Base-by-base conservation (phyloP, 768 basidiomycete species). In the Boletus eberwhitei region DNA sequence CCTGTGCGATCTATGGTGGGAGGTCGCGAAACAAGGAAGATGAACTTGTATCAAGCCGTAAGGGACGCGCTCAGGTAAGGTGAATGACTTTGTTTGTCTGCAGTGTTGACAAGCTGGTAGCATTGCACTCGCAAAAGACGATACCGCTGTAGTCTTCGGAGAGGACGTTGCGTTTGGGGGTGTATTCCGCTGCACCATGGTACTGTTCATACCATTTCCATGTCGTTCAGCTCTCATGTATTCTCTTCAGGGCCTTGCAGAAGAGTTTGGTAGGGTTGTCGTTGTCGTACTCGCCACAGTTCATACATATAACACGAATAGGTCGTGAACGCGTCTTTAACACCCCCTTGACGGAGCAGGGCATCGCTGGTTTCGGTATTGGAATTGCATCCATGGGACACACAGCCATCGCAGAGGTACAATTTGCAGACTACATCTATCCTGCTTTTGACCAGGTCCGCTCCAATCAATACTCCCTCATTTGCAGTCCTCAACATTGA, bases 31-130 rank as follows among this genome's bases (percentile, higher is more conserved):
- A 95, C 92, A 21, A 83, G 92, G 60, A 93, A 94, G 75, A 96
- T 96, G 93, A 98, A 98, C 67, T 76, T 87, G 60, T 97, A 93
- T 71, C 94, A 97, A 68, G 90, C 95, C 2, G 82, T 98, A 14
- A 80, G 95, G 44, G 93, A 96, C 68, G 93, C 92, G 3, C 82
- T 97, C 76, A 87, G 87, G 90, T 88, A 62, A 47, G 73, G 60
- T 24, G 24, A 24, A 31, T 48, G 43, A 7, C 7, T 17, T 36
- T 21, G 12, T 37, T 21, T 2, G 17, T 46, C 42, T 29, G 6
- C 12, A 12, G 11, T 58, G 11, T 37, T 67, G 38, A 71, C 45
- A 31, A 21, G 14, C 14, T n/a, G 13, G 42, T 53, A 92, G 92
- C 53, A 92, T 89, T 55, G 90, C 90, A 5, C 72, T 98, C 19